These are phyloP conservation scores for Bryoerythrophyllum caledonicum DNA, from an alignment of 225 moss, liverwort and hornwort species.

Conservation along the genomic window DNA sequence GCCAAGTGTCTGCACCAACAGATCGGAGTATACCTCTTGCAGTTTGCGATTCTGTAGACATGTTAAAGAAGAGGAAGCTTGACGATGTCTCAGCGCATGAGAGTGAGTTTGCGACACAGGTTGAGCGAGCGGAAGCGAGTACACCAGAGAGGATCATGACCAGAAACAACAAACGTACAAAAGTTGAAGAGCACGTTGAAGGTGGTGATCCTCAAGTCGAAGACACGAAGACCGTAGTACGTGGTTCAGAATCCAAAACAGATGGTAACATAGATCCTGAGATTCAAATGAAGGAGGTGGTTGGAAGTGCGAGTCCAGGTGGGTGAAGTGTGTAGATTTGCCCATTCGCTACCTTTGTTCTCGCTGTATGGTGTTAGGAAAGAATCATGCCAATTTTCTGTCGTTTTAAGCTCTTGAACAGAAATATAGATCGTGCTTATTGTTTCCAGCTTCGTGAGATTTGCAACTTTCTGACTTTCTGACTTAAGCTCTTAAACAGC, in stretches of 20 bases:
- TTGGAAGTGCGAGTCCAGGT: slow-evolving; percentile 36
- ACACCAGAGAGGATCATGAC: slow-evolving; percentile 23
- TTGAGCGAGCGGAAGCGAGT: slow-evolving; percentile 17
- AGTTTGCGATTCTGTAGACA: slow-evolving; percentile 15
- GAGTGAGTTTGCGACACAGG: slow-evolving; percentile 6
- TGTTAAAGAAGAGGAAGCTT: slow-evolving; percentile 42
- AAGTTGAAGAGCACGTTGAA: slow-evolving; percentile 32
- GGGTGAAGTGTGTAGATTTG: slow-evolving; percentile 21
- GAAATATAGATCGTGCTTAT: neutral
- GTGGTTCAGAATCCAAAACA: slow-evolving; percentile 18
- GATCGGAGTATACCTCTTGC: slow-evolving; percentile 19
- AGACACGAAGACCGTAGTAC: slow-evolving; percentile 22
- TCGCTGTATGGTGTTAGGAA: slow-evolving; percentile 13
- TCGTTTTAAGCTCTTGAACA: neutral
- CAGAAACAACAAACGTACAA: slow-evolving; percentile 46
- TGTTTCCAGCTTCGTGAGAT: slow-evolving; percentile 10
- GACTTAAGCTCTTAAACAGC: no score
- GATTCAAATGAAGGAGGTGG: slow-evolving; percentile 17
- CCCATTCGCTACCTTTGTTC: slow-evolving; percentile 2
- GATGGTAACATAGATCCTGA: slow-evolving; percentile 5
- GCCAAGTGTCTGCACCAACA: slow-evolving; percentile 11
- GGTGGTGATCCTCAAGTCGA: slow-evolving; percentile 27
- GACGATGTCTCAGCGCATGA: slow-evolving; percentile 23
- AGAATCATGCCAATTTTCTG: slow-evolving; percentile 1
- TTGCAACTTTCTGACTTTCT: slow-evolving; percentile 2